Conservation (phyloP, 192 early-diverging fungal genomes). For the Backusella circina region DNA sequence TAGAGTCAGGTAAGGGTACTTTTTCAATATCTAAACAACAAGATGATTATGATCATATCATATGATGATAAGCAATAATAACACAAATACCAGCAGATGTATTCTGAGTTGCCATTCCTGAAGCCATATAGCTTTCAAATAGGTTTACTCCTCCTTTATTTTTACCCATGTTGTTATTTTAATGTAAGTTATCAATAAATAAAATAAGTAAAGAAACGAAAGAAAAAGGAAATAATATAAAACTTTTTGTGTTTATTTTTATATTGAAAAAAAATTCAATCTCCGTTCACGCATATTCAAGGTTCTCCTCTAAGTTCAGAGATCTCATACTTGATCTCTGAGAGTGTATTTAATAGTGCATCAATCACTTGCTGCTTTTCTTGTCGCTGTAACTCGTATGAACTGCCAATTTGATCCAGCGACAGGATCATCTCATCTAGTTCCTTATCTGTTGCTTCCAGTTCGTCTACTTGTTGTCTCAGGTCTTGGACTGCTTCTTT, state of each 20-base stretch:
- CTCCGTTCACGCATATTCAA: not conserved
- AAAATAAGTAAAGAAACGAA: not conserved
- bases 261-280: not conserved
- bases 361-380: not conserved
- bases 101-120: not conserved
- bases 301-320: not conserved
- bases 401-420: not conserved
- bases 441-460: not conserved
- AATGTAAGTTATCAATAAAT: not conserved
- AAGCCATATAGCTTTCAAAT: constrained; percentile 18
- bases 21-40: not conserved
- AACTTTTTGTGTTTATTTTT: not conserved
- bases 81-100: not conserved
- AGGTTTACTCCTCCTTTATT: constrained; percentile 8
- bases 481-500: not conserved
- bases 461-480: not conserved
- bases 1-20: constrained; percentile 23
- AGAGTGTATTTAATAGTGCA: constrained; percentile 1
- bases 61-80: not conserved
- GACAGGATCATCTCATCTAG: not conserved
- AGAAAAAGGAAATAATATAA: not conserved
- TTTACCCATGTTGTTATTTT: constrained; percentile 15
- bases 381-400: not conserved
- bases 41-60: not conserved
- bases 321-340: constrained; percentile 2